Evolutionary conservation across 2,329 filamentous ascomycete species (phyloP).

Genomic region (Venturia effusa): DNA sequence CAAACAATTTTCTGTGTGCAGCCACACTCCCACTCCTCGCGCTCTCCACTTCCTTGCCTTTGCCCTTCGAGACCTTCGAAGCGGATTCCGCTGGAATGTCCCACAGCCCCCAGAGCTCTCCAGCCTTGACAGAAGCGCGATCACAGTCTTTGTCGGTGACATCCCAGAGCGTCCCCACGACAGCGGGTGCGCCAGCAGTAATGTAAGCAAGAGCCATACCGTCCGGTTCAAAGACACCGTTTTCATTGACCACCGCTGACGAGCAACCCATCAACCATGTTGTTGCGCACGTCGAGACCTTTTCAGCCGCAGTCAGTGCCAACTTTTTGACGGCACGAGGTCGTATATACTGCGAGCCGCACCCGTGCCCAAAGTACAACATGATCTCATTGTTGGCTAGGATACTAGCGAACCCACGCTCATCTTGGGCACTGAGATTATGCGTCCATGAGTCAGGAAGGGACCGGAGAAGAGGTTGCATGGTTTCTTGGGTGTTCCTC

Average conservation of each 20-base stretch:
- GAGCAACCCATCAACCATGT: conserved; percentile 92
- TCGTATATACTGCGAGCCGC: conserved; percentile 87
- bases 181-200: conserved; percentile 66
- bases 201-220: conserved; percentile 89
- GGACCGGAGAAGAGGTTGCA: conserved; percentile 53
- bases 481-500: conserved; percentile 63
- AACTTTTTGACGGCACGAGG: conserved; percentile 71
- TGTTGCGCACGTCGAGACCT: conserved; percentile 50
- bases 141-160: conserved; percentile 97
- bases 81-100: conserved; percentile 19
- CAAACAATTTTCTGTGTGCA: conserved; percentile 20
- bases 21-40: conserved; percentile 14
- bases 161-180: conserved; percentile 93
- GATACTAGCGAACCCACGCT: conserved; percentile 62
- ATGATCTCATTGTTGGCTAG: conserved; percentile 60
- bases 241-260: conserved; percentile 68
- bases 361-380: conserved; percentile 94
- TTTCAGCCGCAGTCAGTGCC: conserved; percentile 31
- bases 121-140: conserved; percentile 67
- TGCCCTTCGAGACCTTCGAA: conserved; percentile 18
- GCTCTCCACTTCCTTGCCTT: conserved; percentile 21
- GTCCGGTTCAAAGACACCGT: conserved; percentile 81
- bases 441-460: conserved; percentile 49
- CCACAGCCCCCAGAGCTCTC: conserved; percentile 78
- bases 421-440: conserved; percentile 59